Evolutionary conservation across 2,329 filamentous ascomycete genomes (phyloP).

Genomic region (Alternaria sp.): DNA sequence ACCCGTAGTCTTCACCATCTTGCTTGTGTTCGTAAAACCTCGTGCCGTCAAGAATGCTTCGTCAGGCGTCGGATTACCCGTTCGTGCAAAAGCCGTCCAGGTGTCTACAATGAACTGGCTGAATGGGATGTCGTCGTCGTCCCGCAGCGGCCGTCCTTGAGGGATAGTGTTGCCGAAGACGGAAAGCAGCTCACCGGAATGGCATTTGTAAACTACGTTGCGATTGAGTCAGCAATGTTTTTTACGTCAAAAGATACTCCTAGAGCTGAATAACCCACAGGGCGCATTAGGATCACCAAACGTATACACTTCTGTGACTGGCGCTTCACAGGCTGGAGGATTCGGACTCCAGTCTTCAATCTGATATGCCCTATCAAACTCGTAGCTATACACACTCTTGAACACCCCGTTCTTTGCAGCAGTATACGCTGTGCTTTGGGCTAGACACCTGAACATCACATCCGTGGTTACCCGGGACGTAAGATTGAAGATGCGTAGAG

Average conservation of each 20-base stretch:
- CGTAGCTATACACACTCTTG: constrained; percentile 36
- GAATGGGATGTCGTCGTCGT: not conserved
- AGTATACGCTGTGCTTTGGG: constrained; percentile 37
- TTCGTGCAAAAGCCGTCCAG: not conserved
- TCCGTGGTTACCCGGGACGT: constrained; percentile 43
- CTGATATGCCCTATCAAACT: constrained; percentile 45
- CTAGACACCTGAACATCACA: constrained; percentile 42
- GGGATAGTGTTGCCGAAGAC: not conserved
- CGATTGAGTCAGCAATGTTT: not conserved
- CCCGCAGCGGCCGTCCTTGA: not conserved
- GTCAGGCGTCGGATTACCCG: constrained; percentile 11
- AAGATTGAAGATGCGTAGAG: constrained; percentile 42
- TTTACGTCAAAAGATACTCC: not conserved
- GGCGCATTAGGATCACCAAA: constrained; percentile 34
- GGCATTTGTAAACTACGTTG: not conserved
- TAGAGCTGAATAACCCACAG: not conserved
- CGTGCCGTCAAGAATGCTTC: not conserved
- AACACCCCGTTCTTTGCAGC: constrained; percentile 36
- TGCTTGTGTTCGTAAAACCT: not conserved
- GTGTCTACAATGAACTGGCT: not conserved
- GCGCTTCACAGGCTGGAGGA: constrained; percentile 47
- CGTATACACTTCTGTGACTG: constrained; percentile 31
- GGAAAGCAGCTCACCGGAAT: not conserved
- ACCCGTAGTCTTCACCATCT: not conserved
- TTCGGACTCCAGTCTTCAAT: constrained; percentile 40